Base-by-base conservation (phyloP, 2,329 filamentous ascomycete species). In the Graphilbum fragrans region DNA sequence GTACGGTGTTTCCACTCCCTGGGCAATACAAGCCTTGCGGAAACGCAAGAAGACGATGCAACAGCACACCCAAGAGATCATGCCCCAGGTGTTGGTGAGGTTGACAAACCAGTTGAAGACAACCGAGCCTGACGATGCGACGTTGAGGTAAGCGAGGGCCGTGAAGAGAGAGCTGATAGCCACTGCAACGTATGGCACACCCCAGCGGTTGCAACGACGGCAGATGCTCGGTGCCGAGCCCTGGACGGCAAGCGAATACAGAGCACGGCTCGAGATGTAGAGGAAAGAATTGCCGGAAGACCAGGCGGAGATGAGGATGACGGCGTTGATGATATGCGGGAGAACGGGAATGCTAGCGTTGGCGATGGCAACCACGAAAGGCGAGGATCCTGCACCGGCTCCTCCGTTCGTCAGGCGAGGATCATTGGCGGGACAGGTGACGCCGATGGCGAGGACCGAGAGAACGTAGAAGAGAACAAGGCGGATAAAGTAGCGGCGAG, bases 331-430 rank as follows among this genome's bases (percentile, higher is more conserved):
- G 41, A 88, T 72, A 8, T 74, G 76, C 0, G 81, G 79, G 3
- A 87, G 70, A 6, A 70, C 78, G 6, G 64, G 66, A 44, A 87
- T 80, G 1, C 78, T 74, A 2, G 82, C 82, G 31, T 74, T 70
- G n/a, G 70, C 66, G 31, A 80, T 77, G 17, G 81, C 82, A 47
- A 86, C 82, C 44, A 87, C 81, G 49, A 79, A 84, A 10, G 79
- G 80, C 55, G 57, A 63, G 51, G 70, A 63, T 1, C 67, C 66
- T 3, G 45, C 46, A 3, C 39, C 50, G 38, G 47, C 42, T 3
- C 70, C 33, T 5, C 38, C 67, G 33, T 55, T 49, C 19, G 58
- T 53, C 2, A 63, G 56, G 11, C 55, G 52, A 1, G 43, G 12
- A 34, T 58, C 42, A 43, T n/a, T n/a, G n/a, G n/a, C n/a, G n/a